Conservation (phyloP, 2,329 filamentous ascomycete genomes). For the Bipolaris gigantea region DNA sequence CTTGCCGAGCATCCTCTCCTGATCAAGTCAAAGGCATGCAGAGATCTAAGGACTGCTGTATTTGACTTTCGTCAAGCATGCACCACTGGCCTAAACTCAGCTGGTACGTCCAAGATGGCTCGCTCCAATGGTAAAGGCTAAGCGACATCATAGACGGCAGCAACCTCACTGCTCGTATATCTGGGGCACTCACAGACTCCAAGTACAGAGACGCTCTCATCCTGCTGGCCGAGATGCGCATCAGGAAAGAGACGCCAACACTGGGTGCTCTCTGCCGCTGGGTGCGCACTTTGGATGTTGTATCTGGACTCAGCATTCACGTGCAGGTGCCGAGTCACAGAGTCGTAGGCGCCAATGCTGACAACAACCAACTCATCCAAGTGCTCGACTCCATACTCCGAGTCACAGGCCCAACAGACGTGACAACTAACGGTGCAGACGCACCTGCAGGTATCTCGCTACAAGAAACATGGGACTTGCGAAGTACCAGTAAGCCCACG, state of each 20-base stretch:
- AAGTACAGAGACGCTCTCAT: conserved; percentile 67
- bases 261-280: conserved; percentile 70
- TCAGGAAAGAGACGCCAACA: conserved; percentile 66
- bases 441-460: conserved; percentile 54
- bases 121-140: not conserved
- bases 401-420: conserved; percentile 64
- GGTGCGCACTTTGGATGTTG: conserved; percentile 71
- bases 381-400: conserved; percentile 67
- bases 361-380: conserved; percentile 55
- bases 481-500: conserved; percentile 45
- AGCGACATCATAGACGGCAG: conserved; percentile 50
- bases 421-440: conserved; percentile 29
- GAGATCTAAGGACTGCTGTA: conserved; percentile 66
- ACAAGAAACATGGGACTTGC: conserved; percentile 64
- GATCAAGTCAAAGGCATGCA: conserved; percentile 70
- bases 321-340: conserved; percentile 47
- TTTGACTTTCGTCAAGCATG: conserved; percentile 71
- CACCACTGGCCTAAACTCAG: conserved; percentile 65
- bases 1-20: conserved; percentile 62
- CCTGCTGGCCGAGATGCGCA: conserved; percentile 69
- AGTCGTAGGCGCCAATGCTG: conserved; percentile 45
- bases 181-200: conserved; percentile 65
- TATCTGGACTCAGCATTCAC: conserved; percentile 65
- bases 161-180: conserved; percentile 68
- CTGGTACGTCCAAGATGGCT: conserved; percentile 42